These are phyloP conservation scores for Verbascum thapsus DNA, from an alignment of 257 asterid genomes.

Conservation along the genomic window DNA sequence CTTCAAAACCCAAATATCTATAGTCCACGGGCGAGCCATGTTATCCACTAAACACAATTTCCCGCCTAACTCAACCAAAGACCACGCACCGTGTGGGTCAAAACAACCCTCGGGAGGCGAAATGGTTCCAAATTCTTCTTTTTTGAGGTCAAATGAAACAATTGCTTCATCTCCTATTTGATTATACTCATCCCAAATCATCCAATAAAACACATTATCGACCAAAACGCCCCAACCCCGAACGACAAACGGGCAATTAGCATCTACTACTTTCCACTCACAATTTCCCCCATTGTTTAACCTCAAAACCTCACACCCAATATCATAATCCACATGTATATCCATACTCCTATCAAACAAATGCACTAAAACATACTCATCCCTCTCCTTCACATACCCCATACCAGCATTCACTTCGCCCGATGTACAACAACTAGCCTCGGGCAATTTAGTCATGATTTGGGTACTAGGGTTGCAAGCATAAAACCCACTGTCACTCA, in stretches of 20 bases:
- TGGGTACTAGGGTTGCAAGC: conserved; percentile 58
- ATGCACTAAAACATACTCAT: conserved; percentile 62
- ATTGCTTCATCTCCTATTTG: conserved; percentile 48
- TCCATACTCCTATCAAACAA: conserved; percentile 56
- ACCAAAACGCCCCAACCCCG: conserved; percentile 66
- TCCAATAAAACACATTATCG: conserved; percentile 54
- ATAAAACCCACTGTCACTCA: conserved; percentile 52
- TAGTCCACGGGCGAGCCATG: conserved; percentile 29
- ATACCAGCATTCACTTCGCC: conserved; percentile 58
- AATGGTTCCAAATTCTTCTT: conserved; percentile 50
- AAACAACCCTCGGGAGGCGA: conserved; percentile 55
- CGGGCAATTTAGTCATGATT: conserved; percentile 47
- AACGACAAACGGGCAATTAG: conserved; percentile 47
- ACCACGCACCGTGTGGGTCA: conserved; percentile 49
- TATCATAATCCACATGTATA: conserved; percentile 49
- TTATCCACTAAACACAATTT: conserved; percentile 51
- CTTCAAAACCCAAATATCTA: conserved; percentile 61
- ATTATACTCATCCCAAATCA: conserved; percentile 58
- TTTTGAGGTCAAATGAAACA: conserved; percentile 48
- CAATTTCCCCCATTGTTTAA: conserved; percentile 40
- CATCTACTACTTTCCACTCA: conserved; percentile 50
- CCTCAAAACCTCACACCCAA: conserved; percentile 58
- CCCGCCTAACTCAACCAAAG: conserved; percentile 56
- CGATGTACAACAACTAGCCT: conserved; percentile 52
- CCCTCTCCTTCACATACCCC: conserved; percentile 51